Base-by-base conservation (phyloP, 345 rosid species). In the Acer yangbiense region DNA sequence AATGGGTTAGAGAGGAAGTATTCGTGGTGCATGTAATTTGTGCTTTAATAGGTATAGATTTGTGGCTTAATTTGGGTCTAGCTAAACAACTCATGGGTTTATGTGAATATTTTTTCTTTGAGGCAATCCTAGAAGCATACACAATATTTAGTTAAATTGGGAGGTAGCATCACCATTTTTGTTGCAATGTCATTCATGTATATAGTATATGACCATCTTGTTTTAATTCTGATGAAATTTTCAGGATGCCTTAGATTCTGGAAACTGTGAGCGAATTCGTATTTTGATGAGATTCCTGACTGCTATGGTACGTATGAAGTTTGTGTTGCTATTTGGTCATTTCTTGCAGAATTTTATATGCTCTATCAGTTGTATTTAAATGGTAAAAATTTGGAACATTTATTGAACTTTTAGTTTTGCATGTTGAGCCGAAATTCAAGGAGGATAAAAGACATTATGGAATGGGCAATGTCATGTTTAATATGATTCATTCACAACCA, bases 281-380 rank as follows among this genome's bases (percentile, higher is more conserved):
- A 87, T 88, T 78, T 84, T 93, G 90, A 82, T 94, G 89, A 94
- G 99, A 73, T 84, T 94, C 88, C 68, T 96, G 76, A 91, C 97
- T 78, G 92, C 83, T 75, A 74, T 96, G 92, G 99, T 96, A 89
- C 13, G 94, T 68, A 63, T 71, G 9, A 3, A 57, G 14, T 74
- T 79, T 9, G 46, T 57, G 9, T 74, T 78, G 50, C 65, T 77
- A 39, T 75, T 63, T 50, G 58, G 25, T 46, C 39, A 66, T 79
- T 72, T 29, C n/a, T 18, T 65, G 18, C 32, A 65, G 43, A 32
- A 32, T 69, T 27, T 41, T 25, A 21, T 12, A 46, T 21, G 35
- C 18, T 48, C 62, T 29, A 60, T 25, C 23, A 9, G 44, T 69
- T 66, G 11, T 3, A 71, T 16, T 39, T 44, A 23, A 73, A 18